Base-by-base conservation (phyloP, 257 asterid genomes). In the Petrea volubilis region DNA sequence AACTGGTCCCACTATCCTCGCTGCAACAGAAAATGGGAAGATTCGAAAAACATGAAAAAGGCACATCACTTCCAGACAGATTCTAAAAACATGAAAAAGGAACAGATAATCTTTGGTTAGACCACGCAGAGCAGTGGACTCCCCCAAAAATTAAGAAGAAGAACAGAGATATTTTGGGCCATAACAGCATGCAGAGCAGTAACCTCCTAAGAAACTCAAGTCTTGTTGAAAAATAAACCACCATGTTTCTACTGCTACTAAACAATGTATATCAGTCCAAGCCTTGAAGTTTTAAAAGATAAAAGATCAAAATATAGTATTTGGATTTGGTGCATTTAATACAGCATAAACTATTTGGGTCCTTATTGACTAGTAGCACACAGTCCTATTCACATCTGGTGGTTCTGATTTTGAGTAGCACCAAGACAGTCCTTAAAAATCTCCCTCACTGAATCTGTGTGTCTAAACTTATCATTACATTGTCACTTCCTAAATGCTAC, bases 1-100 rank as follows among this genome's bases (percentile, higher is more conserved):
- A 78, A 91, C 88, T 18, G 97, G 95, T 18, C 94, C 94, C 2
- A 79, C 88, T 33, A 81, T 84, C 78, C 90, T 80, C 58, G 86
- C 93, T 88, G 79, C 73, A 79, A 43, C 17, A 38, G 53, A 60
- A 40, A 64, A 74, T 29, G 20, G 57, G 63, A 40, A 57, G 28
- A 53, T 31, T 46, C 53, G 38, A n/a, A 3, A 24, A 77, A 57
- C 24, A 31, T 38, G 33, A 40, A 66, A 64, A 21, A 66, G 13
- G 3, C 40, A 6, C 28, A 23, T 28, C 53, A 40, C 2, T 5
- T 40, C 0, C n/a, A n/a, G n/a, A n/a, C n/a, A 57, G 28, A 53
- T 31, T 46, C 53, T 36, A n/a, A 3, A 24, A 77, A 57, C 24
- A 31, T 38, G 33, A 40, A 66, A 9, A 1, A 13, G 12, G 49